Percentiles rank a stretch among this genome's conserved stretches.
Conservation (phyloP, 2,329 filamentous ascomycete species). For the Ophiostoma quercus region DNA sequence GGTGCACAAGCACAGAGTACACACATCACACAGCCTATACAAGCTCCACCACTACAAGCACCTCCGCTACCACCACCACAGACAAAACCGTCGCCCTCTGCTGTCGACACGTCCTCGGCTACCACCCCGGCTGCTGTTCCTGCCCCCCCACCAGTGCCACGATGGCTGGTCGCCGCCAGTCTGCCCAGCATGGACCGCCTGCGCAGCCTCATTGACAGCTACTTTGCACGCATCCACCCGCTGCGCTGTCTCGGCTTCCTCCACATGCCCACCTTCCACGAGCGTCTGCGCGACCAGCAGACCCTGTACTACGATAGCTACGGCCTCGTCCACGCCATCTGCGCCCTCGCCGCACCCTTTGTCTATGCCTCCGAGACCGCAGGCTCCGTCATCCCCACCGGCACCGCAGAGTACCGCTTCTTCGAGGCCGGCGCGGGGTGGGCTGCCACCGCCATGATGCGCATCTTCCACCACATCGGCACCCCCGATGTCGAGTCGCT, state of each 20-base stretch:
- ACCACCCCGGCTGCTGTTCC: neutral
- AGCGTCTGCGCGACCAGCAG: slow-evolving; percentile 24
- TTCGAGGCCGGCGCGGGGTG: slow-evolving; percentile 22
- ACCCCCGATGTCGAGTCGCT: slow-evolving; percentile 22
- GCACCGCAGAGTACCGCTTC: neutral
- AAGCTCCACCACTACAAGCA: too few relatives aligned
- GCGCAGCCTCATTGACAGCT: slow-evolving; percentile 26
- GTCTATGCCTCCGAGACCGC: slow-evolving; percentile 10
- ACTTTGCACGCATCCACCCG: slow-evolving; percentile 28
- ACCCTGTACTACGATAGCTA: slow-evolving; percentile 17
- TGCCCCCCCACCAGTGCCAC: neutral
- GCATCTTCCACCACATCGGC: slow-evolving; percentile 22
- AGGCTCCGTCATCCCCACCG: neutral
- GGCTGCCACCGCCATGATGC: slow-evolving; percentile 21
- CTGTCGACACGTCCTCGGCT: neutral
- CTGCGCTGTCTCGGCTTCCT: slow-evolving; percentile 30
- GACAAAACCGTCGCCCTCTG: neutral
- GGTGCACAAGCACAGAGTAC: neutral
- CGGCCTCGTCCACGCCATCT: slow-evolving; percentile 23
- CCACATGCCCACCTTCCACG: slow-evolving; percentile 28
- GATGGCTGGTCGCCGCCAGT: slow-evolving; percentile 15
- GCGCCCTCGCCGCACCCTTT: slow-evolving; percentile 24
- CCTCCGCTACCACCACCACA: neutral
- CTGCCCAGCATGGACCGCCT: slow-evolving; percentile 20
- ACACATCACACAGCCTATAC: too few relatives aligned